phyloP scores from a whole-genome alignment of 83 land plant species.

The Picea abies region DNA sequence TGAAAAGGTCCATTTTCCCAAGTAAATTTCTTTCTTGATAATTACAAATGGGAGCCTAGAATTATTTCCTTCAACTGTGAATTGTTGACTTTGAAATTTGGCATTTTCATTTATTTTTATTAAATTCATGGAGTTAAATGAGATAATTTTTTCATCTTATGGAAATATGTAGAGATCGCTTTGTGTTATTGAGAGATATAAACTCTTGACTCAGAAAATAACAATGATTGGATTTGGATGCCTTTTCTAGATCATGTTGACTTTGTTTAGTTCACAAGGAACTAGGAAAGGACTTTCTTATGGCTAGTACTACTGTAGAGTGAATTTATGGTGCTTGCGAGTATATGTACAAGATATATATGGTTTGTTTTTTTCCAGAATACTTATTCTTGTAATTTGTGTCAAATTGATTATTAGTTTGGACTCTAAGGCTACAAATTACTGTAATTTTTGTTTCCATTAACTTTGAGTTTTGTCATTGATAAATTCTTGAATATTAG shows the following conservation, averaged over 20 bases:
- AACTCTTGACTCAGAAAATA: not conserved
- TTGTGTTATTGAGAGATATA: not conserved
- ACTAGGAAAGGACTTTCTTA: constrained; percentile 92
- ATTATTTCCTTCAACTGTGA: no score
- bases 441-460: not conserved
- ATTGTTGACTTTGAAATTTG: not conserved
- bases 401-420: not conserved
- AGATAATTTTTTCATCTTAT: not conserved
- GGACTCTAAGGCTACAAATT: not conserved
- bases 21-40: no score
- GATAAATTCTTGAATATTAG: constrained; percentile 38
- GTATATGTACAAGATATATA: constrained; percentile 93
- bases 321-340: constrained; percentile 99
- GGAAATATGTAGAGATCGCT: not conserved
- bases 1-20: no score
- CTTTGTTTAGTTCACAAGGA: constrained; percentile 50
- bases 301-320: constrained; percentile 92
- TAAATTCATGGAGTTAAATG: not conserved
- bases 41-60: no score
- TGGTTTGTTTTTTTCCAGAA: constrained; percentile 52
- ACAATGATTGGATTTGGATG: not conserved
- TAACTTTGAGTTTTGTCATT: no score
- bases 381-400: not conserved
- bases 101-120: not conserved
- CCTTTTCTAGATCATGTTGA: not conserved